Evolutionary conservation across 2,329 filamentous ascomycete genomes (phyloP).

Genomic region (Phaeomoniella chlamydospora): DNA sequence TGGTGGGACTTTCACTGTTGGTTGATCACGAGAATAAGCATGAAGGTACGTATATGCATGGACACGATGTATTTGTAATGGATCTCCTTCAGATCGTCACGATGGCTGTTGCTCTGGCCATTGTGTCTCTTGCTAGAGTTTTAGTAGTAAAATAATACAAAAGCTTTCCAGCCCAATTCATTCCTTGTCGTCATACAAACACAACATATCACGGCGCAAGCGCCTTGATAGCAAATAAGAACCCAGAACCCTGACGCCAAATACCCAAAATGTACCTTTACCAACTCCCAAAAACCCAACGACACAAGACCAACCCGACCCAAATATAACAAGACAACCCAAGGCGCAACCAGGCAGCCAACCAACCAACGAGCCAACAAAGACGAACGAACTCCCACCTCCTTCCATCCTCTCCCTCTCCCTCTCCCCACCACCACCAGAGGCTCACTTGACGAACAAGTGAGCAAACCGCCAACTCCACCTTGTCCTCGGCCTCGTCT

Average conservation of each 20-base stretch:
- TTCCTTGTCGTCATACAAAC: not conserved
- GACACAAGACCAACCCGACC: not conserved
- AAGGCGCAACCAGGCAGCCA: slow-evolving; percentile 10
- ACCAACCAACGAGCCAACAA: slow-evolving; percentile 3
- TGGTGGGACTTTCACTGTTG: slow-evolving; percentile 33
- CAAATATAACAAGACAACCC: slow-evolving; percentile 8
- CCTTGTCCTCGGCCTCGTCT: slow-evolving; percentile 35
- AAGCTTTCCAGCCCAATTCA: not conserved
- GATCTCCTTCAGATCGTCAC: not conserved
- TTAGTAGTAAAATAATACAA: not conserved
- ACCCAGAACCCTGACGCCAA: not conserved
- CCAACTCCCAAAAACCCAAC: not conserved
- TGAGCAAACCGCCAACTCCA: slow-evolving; percentile 33
- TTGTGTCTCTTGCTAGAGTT: not conserved
- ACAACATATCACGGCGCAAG: not conserved
- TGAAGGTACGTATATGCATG: not conserved
- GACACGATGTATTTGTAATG: not conserved
- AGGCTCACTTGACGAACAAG: slow-evolving; percentile 22
- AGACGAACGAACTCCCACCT: not conserved
- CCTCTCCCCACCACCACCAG: not conserved
- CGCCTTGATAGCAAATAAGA: not conserved
- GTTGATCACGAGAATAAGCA: slow-evolving; percentile 1
- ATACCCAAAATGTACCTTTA: not conserved
- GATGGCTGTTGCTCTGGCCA: not conserved
- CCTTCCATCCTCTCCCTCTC: not conserved